Evolutionary conservation across 495 filamentous ascomycete species (phyloP).

Genomic region (Opeltia flavorubescens): DNA sequence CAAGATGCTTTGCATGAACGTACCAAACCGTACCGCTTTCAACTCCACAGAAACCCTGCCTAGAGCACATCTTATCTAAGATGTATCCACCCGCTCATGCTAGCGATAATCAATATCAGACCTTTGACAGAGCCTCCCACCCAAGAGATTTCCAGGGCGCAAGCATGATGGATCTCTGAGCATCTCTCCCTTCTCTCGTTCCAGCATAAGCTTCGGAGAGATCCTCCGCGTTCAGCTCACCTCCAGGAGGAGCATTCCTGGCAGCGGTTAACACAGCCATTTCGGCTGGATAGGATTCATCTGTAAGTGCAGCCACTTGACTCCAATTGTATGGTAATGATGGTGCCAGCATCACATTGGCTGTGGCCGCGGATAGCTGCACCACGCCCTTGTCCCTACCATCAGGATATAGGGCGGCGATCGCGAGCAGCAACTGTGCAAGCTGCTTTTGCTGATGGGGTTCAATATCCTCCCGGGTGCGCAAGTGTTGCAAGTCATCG

Average conservation of each 20-base stretch:
- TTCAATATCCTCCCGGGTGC: slow-evolving; percentile 43
- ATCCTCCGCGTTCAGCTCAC: slow-evolving; percentile 50
- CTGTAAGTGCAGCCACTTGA: slow-evolving; percentile 45
- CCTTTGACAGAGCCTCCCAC: slow-evolving; percentile 38
- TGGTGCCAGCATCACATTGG: slow-evolving; percentile 65
- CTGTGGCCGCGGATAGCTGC: slow-evolving; percentile 38
- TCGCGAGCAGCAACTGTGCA: slow-evolving; percentile 41
- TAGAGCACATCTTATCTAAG: background rate
- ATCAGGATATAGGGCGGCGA: slow-evolving; percentile 29
- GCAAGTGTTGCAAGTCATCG: slow-evolving; percentile 58
- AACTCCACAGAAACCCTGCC: background rate
- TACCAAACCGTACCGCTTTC: background rate
- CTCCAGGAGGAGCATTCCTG: slow-evolving; percentile 53
- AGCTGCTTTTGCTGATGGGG: slow-evolving; percentile 35
- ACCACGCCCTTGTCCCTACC: slow-evolving; percentile 10
- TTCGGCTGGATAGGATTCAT: slow-evolving; percentile 45
- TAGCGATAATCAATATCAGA: background rate
- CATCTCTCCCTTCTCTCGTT: slow-evolving; percentile 54
- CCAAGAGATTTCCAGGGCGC: slow-evolving; percentile 62
- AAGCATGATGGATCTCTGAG: slow-evolving; percentile 61
- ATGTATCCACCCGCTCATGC: background rate
- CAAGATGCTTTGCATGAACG: background rate
- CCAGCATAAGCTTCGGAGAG: slow-evolving; percentile 66
- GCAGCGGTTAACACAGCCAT: slow-evolving; percentile 74
- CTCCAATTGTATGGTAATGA: slow-evolving; percentile 64